A percentile compares a stretch with the other conserved stretches of the same genome.
Evolutionary conservation across 257 asterid genomes (phyloP).

Genomic region (Handroanthus guayacan): DNA sequence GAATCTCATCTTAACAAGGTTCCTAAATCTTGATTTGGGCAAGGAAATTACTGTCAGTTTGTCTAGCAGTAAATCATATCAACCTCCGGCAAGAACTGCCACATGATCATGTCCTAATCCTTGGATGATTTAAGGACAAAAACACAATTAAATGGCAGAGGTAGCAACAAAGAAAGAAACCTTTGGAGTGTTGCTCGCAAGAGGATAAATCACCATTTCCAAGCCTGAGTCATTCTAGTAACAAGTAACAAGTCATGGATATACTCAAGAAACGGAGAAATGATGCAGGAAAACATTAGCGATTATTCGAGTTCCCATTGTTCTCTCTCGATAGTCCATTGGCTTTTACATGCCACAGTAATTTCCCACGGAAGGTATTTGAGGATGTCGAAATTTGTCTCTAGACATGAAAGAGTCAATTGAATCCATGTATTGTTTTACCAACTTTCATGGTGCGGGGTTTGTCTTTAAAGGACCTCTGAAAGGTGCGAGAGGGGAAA

Average conservation of each 20-base stretch:
- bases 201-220: conserved; percentile 52
- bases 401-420: too few species aligned
- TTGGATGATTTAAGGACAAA: conserved; percentile 17
- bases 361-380: not conserved
- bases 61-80: conserved; percentile 1
- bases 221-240: conserved; percentile 29
- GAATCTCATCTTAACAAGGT: conserved; percentile 11
- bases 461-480: too few species aligned
- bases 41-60: not conserved
- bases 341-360: not conserved
- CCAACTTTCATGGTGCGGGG: too few species aligned
- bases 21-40: not conserved
- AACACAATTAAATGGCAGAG: conserved; percentile 15
- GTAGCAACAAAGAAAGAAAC: conserved; percentile 30
- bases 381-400: too few species aligned
- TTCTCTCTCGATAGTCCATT: not conserved
- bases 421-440: too few species aligned
- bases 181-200: conserved; percentile 44
- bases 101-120: conserved; percentile 9
- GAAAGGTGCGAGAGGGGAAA: too few species aligned
- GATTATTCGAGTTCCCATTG: not conserved
- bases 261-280: conserved; percentile 19
- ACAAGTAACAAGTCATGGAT: conserved; percentile 26
- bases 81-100: conserved; percentile 23
- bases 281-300: not conserved